Percentiles rank a stretch among this genome's conserved stretches.
Conservation (phyloP, 2,329 filamentous ascomycete genomes). For the Pyrenochaeta sp. region DNA sequence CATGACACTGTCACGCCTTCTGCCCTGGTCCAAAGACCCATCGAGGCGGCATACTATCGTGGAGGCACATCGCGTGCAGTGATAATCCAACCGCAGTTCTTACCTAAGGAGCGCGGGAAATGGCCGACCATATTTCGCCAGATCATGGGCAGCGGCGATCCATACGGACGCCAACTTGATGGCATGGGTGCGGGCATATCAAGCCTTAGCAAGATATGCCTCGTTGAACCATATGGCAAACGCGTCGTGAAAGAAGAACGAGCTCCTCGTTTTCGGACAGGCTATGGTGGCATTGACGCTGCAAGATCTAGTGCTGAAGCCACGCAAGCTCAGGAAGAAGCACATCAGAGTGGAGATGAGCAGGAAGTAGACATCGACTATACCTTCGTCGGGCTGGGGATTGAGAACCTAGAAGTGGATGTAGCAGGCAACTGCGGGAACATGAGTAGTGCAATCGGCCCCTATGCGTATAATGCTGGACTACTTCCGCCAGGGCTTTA, state of each 20-base stretch:
- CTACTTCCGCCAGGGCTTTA: constrained; percentile 52
- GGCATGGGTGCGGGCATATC: constrained; percentile 75
- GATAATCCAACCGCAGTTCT: constrained; percentile 63
- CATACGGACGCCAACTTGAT: constrained; percentile 73
- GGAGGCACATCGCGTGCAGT: constrained; percentile 75
- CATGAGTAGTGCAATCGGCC: constrained; percentile 75
- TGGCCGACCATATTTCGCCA: constrained; percentile 66
- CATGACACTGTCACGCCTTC: constrained; percentile 13
- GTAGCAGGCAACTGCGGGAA: constrained; percentile 79
- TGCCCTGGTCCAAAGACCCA: constrained; percentile 24
- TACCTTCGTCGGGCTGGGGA: constrained; percentile 74
- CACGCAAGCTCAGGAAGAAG: constrained; percentile 8
- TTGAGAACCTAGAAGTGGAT: constrained; percentile 68
- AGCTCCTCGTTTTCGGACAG: constrained; percentile 14
- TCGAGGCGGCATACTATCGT: constrained; percentile 67
- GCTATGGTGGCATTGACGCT: constrained; percentile 20
- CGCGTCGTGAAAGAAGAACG: constrained; percentile 2
- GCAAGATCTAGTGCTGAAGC: constrained; percentile 12
- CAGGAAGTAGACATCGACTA: constrained; percentile 66
- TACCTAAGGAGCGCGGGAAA: constrained; percentile 56
- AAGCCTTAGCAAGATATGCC: constrained; percentile 74
- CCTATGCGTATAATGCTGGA: constrained; percentile 67
- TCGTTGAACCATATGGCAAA: constrained; percentile 59
- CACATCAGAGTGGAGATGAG: constrained; percentile 1
- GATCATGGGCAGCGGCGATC: constrained; percentile 70